Percentiles rank a stretch among this genome's conserved stretches.
phyloP scores from a whole-genome alignment of 2,329 filamentous ascomycete species.

The Clarireedia hainanense region DNA sequence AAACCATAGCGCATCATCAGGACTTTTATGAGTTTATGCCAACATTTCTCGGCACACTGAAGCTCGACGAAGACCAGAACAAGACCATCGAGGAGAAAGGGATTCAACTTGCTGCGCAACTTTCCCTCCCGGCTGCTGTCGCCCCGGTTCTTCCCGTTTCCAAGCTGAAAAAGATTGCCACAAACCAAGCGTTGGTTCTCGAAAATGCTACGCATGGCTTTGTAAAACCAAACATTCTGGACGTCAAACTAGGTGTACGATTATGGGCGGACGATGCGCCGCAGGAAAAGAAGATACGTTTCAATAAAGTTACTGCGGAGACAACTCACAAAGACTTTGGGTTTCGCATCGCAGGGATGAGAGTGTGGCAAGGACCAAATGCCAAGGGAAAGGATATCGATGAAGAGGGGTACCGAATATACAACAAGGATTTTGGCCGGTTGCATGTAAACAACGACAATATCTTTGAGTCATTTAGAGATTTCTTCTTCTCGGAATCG shows the following conservation, averaged over 20 bases:
- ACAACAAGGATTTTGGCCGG: conserved; percentile 57
- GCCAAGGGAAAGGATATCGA: conserved; percentile 45
- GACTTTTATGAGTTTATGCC: conserved; percentile 78
- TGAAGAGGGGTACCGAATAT: conserved; percentile 48
- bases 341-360: conserved; percentile 59
- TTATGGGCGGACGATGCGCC: conserved; percentile 75
- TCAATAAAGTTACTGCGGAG: conserved; percentile 49
- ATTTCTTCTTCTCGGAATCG: conserved; percentile 49
- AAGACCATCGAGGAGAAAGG: conserved; percentile 43
- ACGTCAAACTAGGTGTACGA: conserved; percentile 81
- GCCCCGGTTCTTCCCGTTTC: conserved; percentile 11
- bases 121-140: conserved; percentile 21
- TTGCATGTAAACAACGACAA: conserved; percentile 44
- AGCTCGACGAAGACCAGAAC: conserved; percentile 50
- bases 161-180: conserved; percentile 49
- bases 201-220: conserved; percentile 80
- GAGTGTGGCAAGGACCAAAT: conserved; percentile 50
- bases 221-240: conserved; percentile 78
- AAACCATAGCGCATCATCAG: conserved; percentile 51
- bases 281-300: conserved; percentile 49
- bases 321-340: conserved; percentile 54
- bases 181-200: conserved; percentile 72
- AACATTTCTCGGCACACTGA: conserved; percentile 71
- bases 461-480: conserved; percentile 44
- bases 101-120: conserved; percentile 29